These are phyloP conservation scores for Penicillium sp. DNA, from an alignment of 2,329 filamentous ascomycete species.

Conservation along the genomic window DNA sequence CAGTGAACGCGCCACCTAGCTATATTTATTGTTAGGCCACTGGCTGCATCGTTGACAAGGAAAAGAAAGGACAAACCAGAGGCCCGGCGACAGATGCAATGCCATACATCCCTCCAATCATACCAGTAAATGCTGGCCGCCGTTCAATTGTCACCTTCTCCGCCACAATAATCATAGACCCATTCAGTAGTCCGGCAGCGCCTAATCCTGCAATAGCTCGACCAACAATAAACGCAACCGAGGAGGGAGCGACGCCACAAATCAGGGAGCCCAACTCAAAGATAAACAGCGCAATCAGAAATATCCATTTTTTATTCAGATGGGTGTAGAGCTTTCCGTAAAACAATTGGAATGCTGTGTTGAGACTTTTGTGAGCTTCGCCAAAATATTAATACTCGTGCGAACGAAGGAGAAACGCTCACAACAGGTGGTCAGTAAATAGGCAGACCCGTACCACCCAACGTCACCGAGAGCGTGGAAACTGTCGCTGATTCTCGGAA, in stretches of 20 bases:
- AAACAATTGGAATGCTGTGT: slow-evolving; percentile 30
- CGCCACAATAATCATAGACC: slow-evolving; percentile 23
- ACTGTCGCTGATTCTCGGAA: not conserved
- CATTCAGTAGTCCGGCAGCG: slow-evolving; percentile 26
- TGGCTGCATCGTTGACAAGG: no score
- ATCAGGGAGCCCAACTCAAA: slow-evolving; percentile 36
- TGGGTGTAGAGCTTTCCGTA: slow-evolving; percentile 43
- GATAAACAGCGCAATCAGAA: slow-evolving; percentile 32
- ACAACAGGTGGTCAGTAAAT: not conserved
- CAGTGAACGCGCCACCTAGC: slow-evolving; percentile 44
- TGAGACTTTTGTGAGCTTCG: slow-evolving; percentile 34
- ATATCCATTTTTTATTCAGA: slow-evolving; percentile 41
- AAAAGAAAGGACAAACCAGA: slow-evolving; percentile 19
- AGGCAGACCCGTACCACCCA: slow-evolving; percentile 7
- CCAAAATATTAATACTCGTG: not conserved
- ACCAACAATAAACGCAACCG: slow-evolving; percentile 30
- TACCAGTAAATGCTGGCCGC: slow-evolving; percentile 36
- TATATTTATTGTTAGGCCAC: not conserved
- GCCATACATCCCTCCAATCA: slow-evolving; percentile 41
- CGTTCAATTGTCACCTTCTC: slow-evolving; percentile 36
- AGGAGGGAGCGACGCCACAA: slow-evolving; percentile 30
- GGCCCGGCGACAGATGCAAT: slow-evolving; percentile 39
- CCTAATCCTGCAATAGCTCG: slow-evolving; percentile 34
- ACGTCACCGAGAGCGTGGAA: slow-evolving; percentile 4
- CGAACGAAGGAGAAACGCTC: not conserved